A percentile compares a stretch with the other conserved stretches of the same genome.
phyloP scores from a whole-genome alignment of 805 yeast species.

The Ogataea angusta region DNA sequence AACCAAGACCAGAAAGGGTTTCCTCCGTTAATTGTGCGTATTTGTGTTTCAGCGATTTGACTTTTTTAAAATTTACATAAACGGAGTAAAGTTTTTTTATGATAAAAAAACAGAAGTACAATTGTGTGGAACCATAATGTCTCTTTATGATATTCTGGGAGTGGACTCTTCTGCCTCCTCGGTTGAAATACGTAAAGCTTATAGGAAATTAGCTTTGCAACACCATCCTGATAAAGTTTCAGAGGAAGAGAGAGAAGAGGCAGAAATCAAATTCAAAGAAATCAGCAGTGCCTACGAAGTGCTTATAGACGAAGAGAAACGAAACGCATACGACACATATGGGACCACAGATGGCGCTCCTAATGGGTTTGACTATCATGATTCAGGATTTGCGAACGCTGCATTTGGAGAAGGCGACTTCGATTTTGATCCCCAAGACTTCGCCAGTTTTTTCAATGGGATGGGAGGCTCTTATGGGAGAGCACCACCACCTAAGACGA shows the following conservation, averaged over 20 bases:
- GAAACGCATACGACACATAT: conserved; percentile 57
- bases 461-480: conserved; percentile 22
- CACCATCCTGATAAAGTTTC: conserved; percentile 89
- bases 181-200: conserved; percentile 78
- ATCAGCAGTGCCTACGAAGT: conserved; percentile 84
- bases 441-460: conserved; percentile 63
- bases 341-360: conserved; percentile 42
- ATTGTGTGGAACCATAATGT: conserved; percentile 15
- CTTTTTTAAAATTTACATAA: conserved; percentile 11
- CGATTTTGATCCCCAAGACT: conserved; percentile 68
- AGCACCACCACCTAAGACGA: conserved; percentile 19
- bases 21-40: conserved; percentile 49
- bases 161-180: conserved; percentile 62
- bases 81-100: conserved; percentile 11
- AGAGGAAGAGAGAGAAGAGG: conserved; percentile 55
- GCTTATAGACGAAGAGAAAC: conserved; percentile 62
- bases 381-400: conserved; percentile 46
- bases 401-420: conserved; percentile 37
- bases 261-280: conserved; percentile 80
- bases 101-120: conserved; percentile 2
- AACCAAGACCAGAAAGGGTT: conserved; percentile 73
- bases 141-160: conserved; percentile 65
- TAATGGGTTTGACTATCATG: conserved; percentile 32
- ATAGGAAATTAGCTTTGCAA: conserved; percentile 74
- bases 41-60: conserved; percentile 10